Conservation (phyloP, 1,284 basidiomycete species). For the Athelia psychrophila region DNA sequence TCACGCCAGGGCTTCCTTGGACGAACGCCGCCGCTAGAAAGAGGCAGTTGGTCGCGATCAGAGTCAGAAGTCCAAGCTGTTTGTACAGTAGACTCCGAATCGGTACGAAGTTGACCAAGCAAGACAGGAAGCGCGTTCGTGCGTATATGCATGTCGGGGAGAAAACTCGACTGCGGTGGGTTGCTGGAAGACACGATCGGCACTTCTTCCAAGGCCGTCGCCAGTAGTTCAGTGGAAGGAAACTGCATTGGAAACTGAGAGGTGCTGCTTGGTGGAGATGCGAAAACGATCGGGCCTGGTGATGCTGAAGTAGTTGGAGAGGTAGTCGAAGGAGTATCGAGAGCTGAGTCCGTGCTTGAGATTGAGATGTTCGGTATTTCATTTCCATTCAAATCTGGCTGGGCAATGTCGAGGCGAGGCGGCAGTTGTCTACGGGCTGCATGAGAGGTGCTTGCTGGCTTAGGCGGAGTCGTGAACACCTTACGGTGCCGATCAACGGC, state of each 20-base stretch:
- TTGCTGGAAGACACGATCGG: not conserved
- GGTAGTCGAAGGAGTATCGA: conserved; percentile 8
- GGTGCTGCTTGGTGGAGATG: conserved; percentile 30
- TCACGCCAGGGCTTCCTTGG: not conserved
- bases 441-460: not conserved
- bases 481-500: not conserved
- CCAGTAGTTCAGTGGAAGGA: conserved; percentile 16
- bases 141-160: not conserved
- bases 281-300: conserved; percentile 10
- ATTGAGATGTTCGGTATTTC: not conserved
- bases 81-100: not conserved
- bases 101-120: not conserved
- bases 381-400: not conserved
- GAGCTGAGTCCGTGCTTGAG: not conserved
- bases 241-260: conserved; percentile 18
- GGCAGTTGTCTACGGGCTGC: not conserved
- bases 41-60: not conserved
- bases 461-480: not conserved
- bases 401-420: not conserved
- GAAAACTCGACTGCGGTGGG: not conserved
- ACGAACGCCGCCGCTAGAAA: not conserved
- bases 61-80: not conserved
- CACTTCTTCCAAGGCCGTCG: not conserved
- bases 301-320: conserved; percentile 1
- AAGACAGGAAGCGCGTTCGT: not conserved